phyloP scores from a whole-genome alignment of 2,329 filamentous ascomycete genomes.

The Xylaria sp. region DNA sequence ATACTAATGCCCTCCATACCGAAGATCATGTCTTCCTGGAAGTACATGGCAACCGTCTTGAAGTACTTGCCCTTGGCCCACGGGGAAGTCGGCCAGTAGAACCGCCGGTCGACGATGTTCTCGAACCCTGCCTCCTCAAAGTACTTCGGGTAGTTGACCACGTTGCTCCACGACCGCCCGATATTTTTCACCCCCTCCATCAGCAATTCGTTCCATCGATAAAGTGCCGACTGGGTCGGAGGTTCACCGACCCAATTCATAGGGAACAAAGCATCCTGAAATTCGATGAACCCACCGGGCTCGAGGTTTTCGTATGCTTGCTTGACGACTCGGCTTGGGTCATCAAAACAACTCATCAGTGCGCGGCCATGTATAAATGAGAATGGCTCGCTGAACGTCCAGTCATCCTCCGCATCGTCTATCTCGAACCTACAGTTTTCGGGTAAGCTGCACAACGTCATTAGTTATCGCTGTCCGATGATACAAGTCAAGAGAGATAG shows the following conservation, averaged over 20 bases:
- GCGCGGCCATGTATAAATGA: conserved; percentile 64
- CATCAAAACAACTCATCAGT: conserved; percentile 60
- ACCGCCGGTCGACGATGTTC: conserved; percentile 46
- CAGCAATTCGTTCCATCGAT: conserved; percentile 49
- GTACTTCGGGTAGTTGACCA: conserved; percentile 43
- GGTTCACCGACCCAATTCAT: conserved; percentile 48
- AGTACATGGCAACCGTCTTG: conserved; percentile 49
- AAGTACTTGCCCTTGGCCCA: conserved; percentile 51
- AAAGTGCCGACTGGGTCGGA: conserved; percentile 47
- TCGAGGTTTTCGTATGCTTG: conserved; percentile 56
- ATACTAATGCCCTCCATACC: conserved; percentile 50
- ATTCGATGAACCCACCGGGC: conserved; percentile 54
- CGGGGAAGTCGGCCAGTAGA: conserved; percentile 50
- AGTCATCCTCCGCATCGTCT: conserved; percentile 64
- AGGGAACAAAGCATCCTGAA: conserved; percentile 49
- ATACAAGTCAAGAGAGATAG: neutral
- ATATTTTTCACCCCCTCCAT: conserved; percentile 45
- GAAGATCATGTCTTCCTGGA: conserved; percentile 46
- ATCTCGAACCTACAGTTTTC: conserved; percentile 65
- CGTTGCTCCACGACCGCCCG: conserved; percentile 47
- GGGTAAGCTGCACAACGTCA: conserved; percentile 52
- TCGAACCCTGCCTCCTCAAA: conserved; percentile 49
- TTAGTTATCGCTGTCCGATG: conserved; percentile 3
- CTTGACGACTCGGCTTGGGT: conserved; percentile 59
- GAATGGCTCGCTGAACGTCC: conserved; percentile 60